phyloP scores from a whole-genome alignment of 2,329 filamentous ascomycete genomes.

The Fusarium robinianum region DNA sequence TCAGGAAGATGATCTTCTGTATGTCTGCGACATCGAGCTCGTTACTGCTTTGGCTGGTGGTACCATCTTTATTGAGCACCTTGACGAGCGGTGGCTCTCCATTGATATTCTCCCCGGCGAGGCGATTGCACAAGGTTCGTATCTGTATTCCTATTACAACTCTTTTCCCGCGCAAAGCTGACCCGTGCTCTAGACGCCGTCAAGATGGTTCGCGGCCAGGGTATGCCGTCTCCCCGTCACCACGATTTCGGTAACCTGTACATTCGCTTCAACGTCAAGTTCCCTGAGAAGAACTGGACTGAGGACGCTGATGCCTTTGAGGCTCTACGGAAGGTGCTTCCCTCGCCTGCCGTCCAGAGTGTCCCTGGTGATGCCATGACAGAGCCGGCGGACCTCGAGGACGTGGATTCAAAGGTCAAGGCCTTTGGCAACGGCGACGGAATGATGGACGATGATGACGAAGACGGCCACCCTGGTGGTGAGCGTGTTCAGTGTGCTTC shows the following conservation, averaged over 20 bases:
- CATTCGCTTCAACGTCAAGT: slow-evolving; percentile 97
- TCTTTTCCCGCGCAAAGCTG: slow-evolving; percentile 28
- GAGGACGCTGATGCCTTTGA: slow-evolving; percentile 72
- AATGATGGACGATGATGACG: slow-evolving; percentile 74
- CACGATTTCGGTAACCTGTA: slow-evolving; percentile 96
- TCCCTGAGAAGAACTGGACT: slow-evolving; percentile 79
- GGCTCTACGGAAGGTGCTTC: slow-evolving; percentile 82
- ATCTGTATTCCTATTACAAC: not conserved
- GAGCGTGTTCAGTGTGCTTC: slow-evolving; percentile 87
- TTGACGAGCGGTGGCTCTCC: slow-evolving; percentile 95
- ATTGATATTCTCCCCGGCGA: slow-evolving; percentile 93
- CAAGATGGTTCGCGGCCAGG: slow-evolving; percentile 94
- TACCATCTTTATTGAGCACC: slow-evolving; percentile 89
- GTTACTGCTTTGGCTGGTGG: slow-evolving; percentile 93
- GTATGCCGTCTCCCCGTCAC: slow-evolving; percentile 95
- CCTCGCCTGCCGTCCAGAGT: slow-evolving; percentile 65
- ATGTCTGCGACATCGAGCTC: slow-evolving; percentile 92
- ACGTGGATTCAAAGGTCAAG: slow-evolving; percentile 71
- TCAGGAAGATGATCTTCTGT: slow-evolving; percentile 94
- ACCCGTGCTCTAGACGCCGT: slow-evolving; percentile 66
- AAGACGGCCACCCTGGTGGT: slow-evolving; percentile 73
- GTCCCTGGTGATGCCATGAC: slow-evolving; percentile 83
- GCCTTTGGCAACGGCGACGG: slow-evolving; percentile 67
- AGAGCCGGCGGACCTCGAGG: slow-evolving; percentile 85
- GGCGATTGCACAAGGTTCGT: slow-evolving; percentile 87